Evolutionary conservation across 495 filamentous ascomycete species (phyloP), one percentile per base, ranked within the genome.

Genomic region (Aspergillus affinis): DNA sequence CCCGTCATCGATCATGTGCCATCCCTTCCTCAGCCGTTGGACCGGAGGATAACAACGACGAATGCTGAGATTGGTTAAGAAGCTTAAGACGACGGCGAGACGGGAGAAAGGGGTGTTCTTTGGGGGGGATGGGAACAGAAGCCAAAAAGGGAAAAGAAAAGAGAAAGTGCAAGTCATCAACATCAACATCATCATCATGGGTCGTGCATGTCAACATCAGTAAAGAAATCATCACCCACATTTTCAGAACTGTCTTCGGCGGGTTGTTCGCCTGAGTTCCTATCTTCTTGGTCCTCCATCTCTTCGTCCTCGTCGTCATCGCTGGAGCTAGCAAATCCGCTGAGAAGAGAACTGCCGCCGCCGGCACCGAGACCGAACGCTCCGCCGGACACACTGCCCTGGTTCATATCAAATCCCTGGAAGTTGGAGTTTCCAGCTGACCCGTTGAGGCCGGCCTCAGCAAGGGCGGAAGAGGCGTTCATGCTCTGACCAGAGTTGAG

Each of bases 281-380:
- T 70, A 60, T 94, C 92, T 58, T 88, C 90, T 52, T 93, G 88
- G 66, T 93, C 92, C 55, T 92, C 90, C 84, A 90, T 87, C 61
- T 98, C 94, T 65, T 97, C 94, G 62, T 98, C 94, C 57, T 98
- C 94, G 66, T 98, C 94, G 65, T 97, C 94, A 67, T 41, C 36
- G 36, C 92, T 97, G 13, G 91, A 96, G 75, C 89, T 94, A 63
- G 90, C 92, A 72, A 98, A 98, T n/a, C 91, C 93, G 70, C 90
- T 94, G 57, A 92, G 81, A n/a, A 96, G 78, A 32, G 88, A 86
- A 56, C 84, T 85, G 45, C 84, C 81, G 36, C 8, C 36, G 62
- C 84, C 85, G 54, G 85, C 82, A 27, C 65, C 75, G 29, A 75
- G 63, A 21, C 83, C 83, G 68, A 91, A 92, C 17, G 84, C 82